A percentile compares a stretch with the other conserved stretches of the same genome.
Evolutionary conservation across 1,284 basidiomycete species (phyloP).

Genomic region (Tilletiopsis washingtonensis): DNA sequence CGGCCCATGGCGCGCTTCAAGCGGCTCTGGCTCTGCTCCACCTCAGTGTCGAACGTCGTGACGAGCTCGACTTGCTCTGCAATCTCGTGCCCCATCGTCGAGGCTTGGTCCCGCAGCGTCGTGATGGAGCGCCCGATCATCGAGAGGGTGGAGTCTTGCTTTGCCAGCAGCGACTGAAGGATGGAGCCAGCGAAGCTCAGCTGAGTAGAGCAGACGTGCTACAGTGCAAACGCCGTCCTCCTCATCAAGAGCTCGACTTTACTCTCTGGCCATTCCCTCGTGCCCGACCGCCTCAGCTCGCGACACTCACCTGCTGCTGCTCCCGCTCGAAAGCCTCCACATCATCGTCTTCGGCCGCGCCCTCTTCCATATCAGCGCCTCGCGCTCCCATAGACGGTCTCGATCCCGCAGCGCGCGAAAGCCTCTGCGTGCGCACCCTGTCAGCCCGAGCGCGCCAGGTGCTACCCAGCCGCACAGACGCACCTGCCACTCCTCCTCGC

Average conservation of each 20-base stretch:
- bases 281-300: not conserved
- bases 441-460: too few relatives aligned
- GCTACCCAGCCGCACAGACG: not conserved
- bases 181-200: too few relatives aligned
- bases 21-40: conserved; percentile 32
- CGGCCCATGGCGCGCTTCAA: conserved; percentile 31
- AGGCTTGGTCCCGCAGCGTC: conserved; percentile 35
- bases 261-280: too few relatives aligned
- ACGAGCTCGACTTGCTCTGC: conserved; percentile 43
- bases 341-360: conserved; percentile 14
- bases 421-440: too few relatives aligned
- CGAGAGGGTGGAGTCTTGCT: conserved; percentile 41
- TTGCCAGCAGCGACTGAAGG: conserved; percentile 27
- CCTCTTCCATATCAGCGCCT: conserved; percentile 12
- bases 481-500: not conserved
- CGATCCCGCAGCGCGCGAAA: too few relatives aligned
- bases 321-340: conserved; percentile 40
- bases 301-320: conserved; percentile 35
- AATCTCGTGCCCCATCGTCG: conserved; percentile 40
- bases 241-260: too few relatives aligned
- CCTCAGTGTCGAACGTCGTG: conserved; percentile 37
- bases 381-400: not conserved
- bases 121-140: conserved; percentile 34
- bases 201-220: too few relatives aligned
- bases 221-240: too few relatives aligned